Conservation (phyloP, 768 basidiomycete species). For the Pleurotus djamor region DNA sequence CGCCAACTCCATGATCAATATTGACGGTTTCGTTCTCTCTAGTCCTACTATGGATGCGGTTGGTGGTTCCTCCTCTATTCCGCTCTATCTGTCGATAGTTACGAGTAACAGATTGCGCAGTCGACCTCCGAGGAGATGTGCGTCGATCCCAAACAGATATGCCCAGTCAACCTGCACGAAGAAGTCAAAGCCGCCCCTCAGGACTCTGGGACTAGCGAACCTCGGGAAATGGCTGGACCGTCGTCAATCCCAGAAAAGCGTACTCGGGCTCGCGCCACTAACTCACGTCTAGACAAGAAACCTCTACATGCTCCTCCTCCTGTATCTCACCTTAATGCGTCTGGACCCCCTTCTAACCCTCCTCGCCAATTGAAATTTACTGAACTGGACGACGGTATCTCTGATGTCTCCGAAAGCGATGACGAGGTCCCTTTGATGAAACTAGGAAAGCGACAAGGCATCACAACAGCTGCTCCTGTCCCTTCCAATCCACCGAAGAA, state of each 20-base stretch:
- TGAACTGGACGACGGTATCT: not conserved
- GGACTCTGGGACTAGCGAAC: no score
- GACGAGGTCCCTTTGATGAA: constrained; percentile 9
- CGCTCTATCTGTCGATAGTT: not conserved
- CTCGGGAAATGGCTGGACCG: no score
- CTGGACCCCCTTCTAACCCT: not conserved
- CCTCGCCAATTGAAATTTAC: not conserved
- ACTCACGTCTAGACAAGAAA: no score
- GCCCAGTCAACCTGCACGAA: no score
- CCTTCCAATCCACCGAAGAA: no score
- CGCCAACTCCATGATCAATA: constrained; percentile 35
- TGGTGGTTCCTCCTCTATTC: not conserved
- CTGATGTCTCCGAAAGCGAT: constrained; percentile 4
- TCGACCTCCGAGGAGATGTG: no score
- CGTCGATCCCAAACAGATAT: no score
- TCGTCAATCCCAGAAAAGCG: no score
- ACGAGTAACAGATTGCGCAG: not conserved
- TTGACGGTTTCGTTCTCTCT: constrained; percentile 29
- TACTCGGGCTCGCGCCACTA: no score
- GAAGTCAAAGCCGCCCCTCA: no score
- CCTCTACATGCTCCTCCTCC: not conserved
- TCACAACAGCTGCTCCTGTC: no score
- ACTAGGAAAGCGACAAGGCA: constrained; percentile 5
- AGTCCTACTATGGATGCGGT: not conserved
- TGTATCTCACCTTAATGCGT: not conserved